phyloP scores from a whole-genome alignment of 2,329 filamentous ascomycete genomes.

The Fusarium hostae region DNA sequence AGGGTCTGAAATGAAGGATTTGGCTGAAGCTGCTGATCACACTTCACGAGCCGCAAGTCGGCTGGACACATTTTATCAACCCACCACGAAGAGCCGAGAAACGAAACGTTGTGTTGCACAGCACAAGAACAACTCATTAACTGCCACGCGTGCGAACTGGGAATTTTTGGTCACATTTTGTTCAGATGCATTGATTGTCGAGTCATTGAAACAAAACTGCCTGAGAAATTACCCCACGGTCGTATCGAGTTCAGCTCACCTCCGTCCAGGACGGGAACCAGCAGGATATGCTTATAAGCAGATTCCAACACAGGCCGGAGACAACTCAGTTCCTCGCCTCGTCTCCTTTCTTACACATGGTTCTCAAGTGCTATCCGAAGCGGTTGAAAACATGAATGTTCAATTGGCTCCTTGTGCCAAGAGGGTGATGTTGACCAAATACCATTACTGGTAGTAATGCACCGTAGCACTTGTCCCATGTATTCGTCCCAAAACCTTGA shows the following conservation, averaged over 20 bases:
- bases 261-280: neutral
- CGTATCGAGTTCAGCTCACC: neutral
- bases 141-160: constrained; percentile 36
- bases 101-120: constrained; percentile 35
- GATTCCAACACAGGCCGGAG: neutral
- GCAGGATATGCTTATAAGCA: constrained; percentile 6
- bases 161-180: constrained; percentile 11
- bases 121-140: constrained; percentile 38
- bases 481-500: constrained; percentile 27
- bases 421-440: constrained; percentile 16
- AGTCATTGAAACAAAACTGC: constrained; percentile 15
- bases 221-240: constrained; percentile 16
- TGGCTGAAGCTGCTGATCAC: constrained; percentile 19
- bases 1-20: constrained; percentile 12
- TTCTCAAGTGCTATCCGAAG: neutral
- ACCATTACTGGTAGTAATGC: constrained; percentile 3
- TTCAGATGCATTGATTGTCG: neutral
- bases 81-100: constrained; percentile 19
- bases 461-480: constrained; percentile 15
- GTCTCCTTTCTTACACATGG: neutral
- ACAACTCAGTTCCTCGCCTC: neutral
- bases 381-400: neutral
- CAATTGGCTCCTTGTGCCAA: constrained; percentile 4
- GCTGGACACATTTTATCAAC: constrained; percentile 19
- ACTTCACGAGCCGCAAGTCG: constrained; percentile 21